phyloP scores from a whole-genome alignment of 257 asterid species.

The Cordia subcordata region DNA sequence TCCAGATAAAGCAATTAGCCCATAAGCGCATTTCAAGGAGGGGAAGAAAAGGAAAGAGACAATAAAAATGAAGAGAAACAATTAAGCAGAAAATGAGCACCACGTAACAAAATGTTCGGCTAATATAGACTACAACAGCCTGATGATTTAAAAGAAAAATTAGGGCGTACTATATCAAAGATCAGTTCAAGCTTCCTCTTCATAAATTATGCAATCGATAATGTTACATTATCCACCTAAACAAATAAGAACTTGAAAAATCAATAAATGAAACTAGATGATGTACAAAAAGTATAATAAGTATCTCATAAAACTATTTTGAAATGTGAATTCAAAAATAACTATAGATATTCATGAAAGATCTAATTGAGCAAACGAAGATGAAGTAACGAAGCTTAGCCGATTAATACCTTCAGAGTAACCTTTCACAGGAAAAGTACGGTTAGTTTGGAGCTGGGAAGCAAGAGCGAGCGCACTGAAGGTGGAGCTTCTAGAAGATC shows the following conservation, averaged over 20 bases:
- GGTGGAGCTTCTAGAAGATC: background rate
- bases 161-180: background rate
- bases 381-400: no score
- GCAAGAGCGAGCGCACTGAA: background rate
- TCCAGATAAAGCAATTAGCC: no score
- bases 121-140: background rate
- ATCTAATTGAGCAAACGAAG: background rate
- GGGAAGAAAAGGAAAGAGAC: no score
- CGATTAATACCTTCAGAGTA: no score
- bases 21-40: no score
- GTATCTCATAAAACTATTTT: background rate
- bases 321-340: no score
- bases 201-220: background rate
- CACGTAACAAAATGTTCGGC: no score
- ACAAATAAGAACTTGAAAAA: background rate
- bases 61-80: no score
- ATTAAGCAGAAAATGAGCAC: no score
- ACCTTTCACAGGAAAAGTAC: no score
- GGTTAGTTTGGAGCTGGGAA: background rate
- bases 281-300: no score
- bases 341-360: background rate
- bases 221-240: background rate
- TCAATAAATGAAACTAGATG: background rate
- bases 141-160: background rate
- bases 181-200: background rate